Evolutionary conservation across 2,329 filamentous ascomycete genomes (phyloP).

Genomic region (Talaromyces albobiverticillius): DNA sequence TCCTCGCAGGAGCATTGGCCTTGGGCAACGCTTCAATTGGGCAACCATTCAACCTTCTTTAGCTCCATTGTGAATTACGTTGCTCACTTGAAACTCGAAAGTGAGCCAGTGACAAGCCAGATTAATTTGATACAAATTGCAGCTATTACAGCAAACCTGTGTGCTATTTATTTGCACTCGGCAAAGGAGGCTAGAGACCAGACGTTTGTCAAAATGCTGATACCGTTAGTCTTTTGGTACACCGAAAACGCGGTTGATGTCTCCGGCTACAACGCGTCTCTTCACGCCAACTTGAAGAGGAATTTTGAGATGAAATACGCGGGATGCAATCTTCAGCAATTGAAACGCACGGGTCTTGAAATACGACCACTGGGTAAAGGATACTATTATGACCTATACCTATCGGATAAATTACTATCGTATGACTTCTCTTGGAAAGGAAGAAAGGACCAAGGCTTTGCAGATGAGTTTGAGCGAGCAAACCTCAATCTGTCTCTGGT

Average conservation of each 20-base stretch:
- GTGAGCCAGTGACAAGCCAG: conserved; percentile 43
- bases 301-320: conserved; percentile 80
- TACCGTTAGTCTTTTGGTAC: conserved; percentile 75
- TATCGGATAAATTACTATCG: conserved; percentile 71
- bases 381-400: conserved; percentile 80
- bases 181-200: conserved; percentile 71
- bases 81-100: conserved; percentile 54
- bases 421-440: conserved; percentile 78
- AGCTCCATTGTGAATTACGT: conserved; percentile 69
- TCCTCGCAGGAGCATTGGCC: conserved; percentile 93
- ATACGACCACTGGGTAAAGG: conserved; percentile 65
- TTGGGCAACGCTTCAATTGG: conserved; percentile 81
- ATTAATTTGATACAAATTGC: conserved; percentile 69
- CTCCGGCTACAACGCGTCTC: conserved; percentile 79
- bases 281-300: conserved; percentile 79
- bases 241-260: conserved; percentile 73
- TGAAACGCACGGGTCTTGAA: conserved; percentile 72
- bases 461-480: conserved; percentile 76
- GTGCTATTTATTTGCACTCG: conserved; percentile 87
- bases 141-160: conserved; percentile 78
- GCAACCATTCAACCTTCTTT: conserved; percentile 71
- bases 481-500: conserved; percentile 90
- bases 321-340: conserved; percentile 68
- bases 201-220: conserved; percentile 66
- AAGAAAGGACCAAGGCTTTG: conserved; percentile 66